phyloP scores from a whole-genome alignment of 139 green algal species.

The Chlorella vulgaris region DNA sequence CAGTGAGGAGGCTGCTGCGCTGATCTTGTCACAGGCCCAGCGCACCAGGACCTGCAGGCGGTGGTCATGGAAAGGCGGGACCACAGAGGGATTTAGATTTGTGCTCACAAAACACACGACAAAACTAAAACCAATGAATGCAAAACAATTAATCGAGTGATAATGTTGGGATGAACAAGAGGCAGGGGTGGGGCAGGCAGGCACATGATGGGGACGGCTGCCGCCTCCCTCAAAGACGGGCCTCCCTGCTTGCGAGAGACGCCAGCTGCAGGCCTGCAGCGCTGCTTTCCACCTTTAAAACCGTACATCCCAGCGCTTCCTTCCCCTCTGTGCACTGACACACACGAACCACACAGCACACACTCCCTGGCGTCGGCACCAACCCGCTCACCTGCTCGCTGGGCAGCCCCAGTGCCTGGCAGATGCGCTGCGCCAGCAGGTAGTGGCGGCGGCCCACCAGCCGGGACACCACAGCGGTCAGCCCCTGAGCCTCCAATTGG shows the following conservation, averaged over 20 bases:
- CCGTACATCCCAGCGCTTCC: neutral
- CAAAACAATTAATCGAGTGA: too few relatives aligned
- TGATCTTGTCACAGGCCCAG: slow-evolving; percentile 88
- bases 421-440: slow-evolving; percentile 70
- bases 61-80: neutral
- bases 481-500: slow-evolving; percentile 64
- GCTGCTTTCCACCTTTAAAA: too few relatives aligned
- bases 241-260: too few relatives aligned
- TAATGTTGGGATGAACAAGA: too few relatives aligned
- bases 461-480: slow-evolving; percentile 69
- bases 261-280: too few relatives aligned
- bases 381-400: neutral
- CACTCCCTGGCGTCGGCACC: neutral
- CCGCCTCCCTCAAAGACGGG: too few relatives aligned
- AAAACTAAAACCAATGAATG: too few relatives aligned
- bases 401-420: slow-evolving; percentile 54
- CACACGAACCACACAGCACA: neutral
- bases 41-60: slow-evolving; percentile 63
- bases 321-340: neutral
- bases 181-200: too few relatives aligned
- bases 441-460: slow-evolving; percentile 65
- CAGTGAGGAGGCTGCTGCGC: slow-evolving; percentile 26
- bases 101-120: too few relatives aligned
- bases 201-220: too few relatives aligned
- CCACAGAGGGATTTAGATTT: too few relatives aligned